phyloP scores from a whole-genome alignment of 768 basidiomycete species.

The Pleurotus ostreatus region DNA sequence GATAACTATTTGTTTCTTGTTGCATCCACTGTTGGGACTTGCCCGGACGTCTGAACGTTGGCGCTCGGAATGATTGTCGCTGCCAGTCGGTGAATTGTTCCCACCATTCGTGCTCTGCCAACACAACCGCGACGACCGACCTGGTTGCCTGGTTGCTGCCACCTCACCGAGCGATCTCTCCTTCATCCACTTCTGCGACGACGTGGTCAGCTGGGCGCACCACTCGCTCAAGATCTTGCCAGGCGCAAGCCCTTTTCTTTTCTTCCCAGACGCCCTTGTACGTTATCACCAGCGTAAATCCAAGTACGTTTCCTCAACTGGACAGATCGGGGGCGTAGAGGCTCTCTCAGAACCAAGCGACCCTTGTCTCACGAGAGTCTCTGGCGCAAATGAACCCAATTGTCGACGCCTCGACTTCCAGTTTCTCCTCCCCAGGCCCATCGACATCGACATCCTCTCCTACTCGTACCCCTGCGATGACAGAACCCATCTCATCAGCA shows the following conservation, averaged over 20 bases:
- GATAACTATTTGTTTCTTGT: no score
- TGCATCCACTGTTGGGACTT: no score
- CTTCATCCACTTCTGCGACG: neutral
- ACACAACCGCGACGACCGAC: neutral
- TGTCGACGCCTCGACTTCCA: constrained; percentile 11
- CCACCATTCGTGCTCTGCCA: neutral
- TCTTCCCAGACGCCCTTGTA: constrained; percentile 13
- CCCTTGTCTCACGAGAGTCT: neutral
- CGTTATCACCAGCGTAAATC: constrained; percentile 10
- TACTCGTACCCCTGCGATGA: neutral
- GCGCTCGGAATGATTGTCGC: neutral
- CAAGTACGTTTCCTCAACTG: constrained; percentile 12
- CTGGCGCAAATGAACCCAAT: constrained; percentile 8
- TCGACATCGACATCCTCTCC: neutral
- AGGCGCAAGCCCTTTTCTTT: constrained; percentile 33
- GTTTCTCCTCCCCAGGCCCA: constrained; percentile 3
- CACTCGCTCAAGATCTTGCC: constrained; percentile 27
- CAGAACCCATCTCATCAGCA: neutral
- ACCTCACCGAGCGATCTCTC: neutral
- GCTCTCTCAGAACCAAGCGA: neutral
- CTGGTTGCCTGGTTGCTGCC: constrained; percentile 8
- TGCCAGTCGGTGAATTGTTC: neutral
- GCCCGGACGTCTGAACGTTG: no score
- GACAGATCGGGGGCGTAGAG: constrained; percentile 6
- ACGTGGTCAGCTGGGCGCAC: no score